Conservation (phyloP, 176 grass and related monocot genomes). For the Zea mays region Zm-B73-REFERENCE-NAM-5.0 NC_050105.1:77986001-77986500, state of each 20-base stretch:
- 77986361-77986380: conserved; percentile 75
- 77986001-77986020: not conserved
- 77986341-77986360: conserved; percentile 88
- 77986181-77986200: conserved; percentile 72
- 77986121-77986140: not conserved
- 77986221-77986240: conserved; percentile 72
- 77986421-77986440: not conserved
- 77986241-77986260: conserved; percentile 1
- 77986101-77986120: not conserved
- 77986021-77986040: not conserved
- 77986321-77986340: conserved; percentile 92
- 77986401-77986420: not conserved
- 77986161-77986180: not conserved
- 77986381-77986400: not conserved
- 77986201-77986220: conserved; percentile 77
- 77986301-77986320: conserved; percentile 52
- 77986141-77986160: conserved; percentile 6
- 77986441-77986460: conserved; percentile 40
- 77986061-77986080: not conserved
- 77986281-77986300: not conserved
- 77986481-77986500: too few relatives aligned
- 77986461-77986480: too few relatives aligned
- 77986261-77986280: not conserved
- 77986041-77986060: not conserved
- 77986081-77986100: not conserved